Conservation (phyloP, 306 rosid species). For the Trichosanthes truncata region DNA sequence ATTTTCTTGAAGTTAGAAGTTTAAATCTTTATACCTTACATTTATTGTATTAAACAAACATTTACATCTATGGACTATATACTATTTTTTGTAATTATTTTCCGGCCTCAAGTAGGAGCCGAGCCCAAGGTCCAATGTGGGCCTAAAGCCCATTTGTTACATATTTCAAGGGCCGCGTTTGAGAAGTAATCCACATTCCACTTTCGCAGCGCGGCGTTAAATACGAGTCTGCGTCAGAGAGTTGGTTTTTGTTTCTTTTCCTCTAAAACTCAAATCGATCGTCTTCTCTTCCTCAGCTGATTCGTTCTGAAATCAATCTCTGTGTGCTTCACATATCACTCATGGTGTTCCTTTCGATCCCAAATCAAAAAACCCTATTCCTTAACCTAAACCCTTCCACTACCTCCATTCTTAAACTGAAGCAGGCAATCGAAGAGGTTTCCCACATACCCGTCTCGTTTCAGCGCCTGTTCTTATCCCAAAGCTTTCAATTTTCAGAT, state of each 20-base stretch:
- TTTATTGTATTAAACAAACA: too few species aligned
- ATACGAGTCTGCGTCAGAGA: background rate
- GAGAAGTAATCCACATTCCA: background rate
- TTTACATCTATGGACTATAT: too few species aligned
- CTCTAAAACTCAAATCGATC: background rate
- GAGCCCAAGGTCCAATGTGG: background rate
- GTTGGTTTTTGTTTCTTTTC: too few species aligned
- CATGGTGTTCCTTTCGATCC: constrained; percentile 61
- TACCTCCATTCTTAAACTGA: constrained; percentile 44
- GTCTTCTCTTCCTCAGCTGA: background rate
- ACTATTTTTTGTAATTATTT: too few species aligned
- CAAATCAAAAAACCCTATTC: constrained; percentile 41
- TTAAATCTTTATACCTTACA: too few species aligned
- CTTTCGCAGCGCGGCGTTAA: background rate
- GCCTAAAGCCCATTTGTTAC: background rate
- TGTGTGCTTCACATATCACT: background rate
- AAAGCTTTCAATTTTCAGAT: constrained; percentile 25
- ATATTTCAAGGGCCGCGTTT: background rate
- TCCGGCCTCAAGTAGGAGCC: background rate
- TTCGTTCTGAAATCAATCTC: background rate
- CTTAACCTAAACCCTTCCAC: constrained; percentile 45
- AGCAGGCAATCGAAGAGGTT: constrained; percentile 35
- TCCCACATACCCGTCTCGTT: constrained; percentile 34
- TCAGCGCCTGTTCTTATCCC: constrained; percentile 58
- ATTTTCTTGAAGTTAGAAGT: too few species aligned